phyloP scores from a whole-genome alignment of 495 filamentous ascomycete species.

The Xylaria curta region DNA sequence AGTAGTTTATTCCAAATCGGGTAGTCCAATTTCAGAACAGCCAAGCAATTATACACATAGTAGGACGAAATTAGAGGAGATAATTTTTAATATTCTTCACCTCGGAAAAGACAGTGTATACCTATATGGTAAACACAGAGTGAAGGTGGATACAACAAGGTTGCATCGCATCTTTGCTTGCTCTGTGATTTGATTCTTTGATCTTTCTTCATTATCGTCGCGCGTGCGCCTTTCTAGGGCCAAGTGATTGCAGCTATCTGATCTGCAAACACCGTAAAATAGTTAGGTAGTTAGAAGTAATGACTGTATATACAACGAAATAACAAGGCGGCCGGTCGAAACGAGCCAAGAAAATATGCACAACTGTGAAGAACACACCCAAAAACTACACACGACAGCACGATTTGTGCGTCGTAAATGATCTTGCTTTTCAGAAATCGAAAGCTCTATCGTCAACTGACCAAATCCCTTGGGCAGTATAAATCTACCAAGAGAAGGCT shows the following conservation, averaged over 20 bases:
- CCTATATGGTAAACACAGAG: not conserved
- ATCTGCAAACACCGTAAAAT: conserved; percentile 12
- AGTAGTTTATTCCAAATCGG: not conserved
- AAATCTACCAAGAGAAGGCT: conserved; percentile 82
- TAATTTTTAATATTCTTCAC: not conserved
- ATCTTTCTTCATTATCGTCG: conserved; percentile 12
- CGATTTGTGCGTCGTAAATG: not conserved
- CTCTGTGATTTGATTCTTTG: not conserved
- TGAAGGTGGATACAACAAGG: not conserved
- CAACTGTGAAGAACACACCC: conserved; percentile 31
- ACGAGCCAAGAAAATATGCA: conserved; percentile 38
- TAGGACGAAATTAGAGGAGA: not conserved
- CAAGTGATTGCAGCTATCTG: conserved; percentile 1
- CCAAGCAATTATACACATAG: not conserved
- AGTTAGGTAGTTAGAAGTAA: conserved; percentile 7
- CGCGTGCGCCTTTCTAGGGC: conserved; percentile 12
- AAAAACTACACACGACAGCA: conserved; percentile 13
- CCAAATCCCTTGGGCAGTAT: not conserved
- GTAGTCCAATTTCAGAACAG: not conserved
- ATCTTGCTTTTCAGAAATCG: not conserved
- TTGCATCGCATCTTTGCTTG: not conserved
- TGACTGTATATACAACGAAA: conserved; percentile 26
- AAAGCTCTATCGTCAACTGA: conserved; percentile 6
- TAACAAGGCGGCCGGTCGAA: conserved; percentile 17
- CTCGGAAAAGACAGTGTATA: not conserved